Evolutionary conservation across 2,329 filamentous ascomycete species (phyloP).

Genomic region (Escovopsis sp.): DNA sequence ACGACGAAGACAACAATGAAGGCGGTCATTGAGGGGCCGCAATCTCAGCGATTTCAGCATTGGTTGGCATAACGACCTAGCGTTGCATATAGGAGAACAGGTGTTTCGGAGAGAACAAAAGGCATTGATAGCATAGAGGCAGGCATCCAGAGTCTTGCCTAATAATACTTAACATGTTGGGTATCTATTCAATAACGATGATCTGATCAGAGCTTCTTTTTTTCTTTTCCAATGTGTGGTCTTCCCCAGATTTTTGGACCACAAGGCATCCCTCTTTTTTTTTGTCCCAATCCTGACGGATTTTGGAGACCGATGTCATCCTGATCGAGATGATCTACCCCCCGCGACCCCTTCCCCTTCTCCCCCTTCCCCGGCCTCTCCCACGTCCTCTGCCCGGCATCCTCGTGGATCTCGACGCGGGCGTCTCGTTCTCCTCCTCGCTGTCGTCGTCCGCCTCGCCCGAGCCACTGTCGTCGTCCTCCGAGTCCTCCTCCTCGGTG

Average conservation of each 20-base stretch:
- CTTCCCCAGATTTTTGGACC: too few species aligned
- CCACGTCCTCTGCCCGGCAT: slow-evolving; percentile 21
- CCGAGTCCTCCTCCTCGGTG: slow-evolving; percentile 12
- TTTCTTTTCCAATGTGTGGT: too few species aligned
- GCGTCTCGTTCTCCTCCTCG: slow-evolving; percentile 22
- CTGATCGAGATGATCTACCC: slow-evolving; percentile 3
- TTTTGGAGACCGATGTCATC: too few species aligned
- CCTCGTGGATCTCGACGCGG: slow-evolving; percentile 22
- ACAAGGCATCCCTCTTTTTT: too few species aligned
- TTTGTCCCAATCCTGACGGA: neutral
- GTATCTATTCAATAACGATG: too few species aligned
- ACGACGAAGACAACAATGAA: neutral
- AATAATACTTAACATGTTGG: too few species aligned
- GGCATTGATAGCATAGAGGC: too few species aligned
- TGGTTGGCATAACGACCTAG: neutral
- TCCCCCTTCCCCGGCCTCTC: slow-evolving; percentile 17
- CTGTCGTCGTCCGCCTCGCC: slow-evolving; percentile 20
- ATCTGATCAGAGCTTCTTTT: too few species aligned
- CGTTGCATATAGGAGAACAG: neutral
- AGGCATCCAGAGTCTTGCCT: too few species aligned
- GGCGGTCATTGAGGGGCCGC: neutral
- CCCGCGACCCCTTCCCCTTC: slow-evolving; percentile 17
- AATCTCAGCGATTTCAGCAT: neutral
- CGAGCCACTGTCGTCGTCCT: slow-evolving; percentile 16
- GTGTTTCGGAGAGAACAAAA: too few species aligned